These are phyloP conservation scores for Dunaliella primolecta DNA, from an alignment of 139 green algal genomes.

Conservation along the genomic window DNA sequence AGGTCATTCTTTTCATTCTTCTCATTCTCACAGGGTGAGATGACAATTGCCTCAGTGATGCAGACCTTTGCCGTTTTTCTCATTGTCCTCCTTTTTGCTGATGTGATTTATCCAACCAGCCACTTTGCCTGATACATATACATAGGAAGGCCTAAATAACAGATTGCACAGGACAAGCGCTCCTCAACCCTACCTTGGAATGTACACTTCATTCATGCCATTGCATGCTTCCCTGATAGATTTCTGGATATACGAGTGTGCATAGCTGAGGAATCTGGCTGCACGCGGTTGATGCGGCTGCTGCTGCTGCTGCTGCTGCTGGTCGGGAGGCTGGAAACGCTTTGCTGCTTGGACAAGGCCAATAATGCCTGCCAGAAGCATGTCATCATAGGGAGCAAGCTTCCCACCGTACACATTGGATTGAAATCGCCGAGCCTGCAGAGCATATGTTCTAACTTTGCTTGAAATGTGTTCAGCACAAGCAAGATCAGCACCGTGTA, in stretches of 20 bases:
- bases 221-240: not conserved
- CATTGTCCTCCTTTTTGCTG: no score
- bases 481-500: no score
- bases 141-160: no score
- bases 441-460: no score
- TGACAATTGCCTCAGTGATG: no score
- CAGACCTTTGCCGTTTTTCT: no score
- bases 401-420: not conserved
- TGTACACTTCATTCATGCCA: not conserved
- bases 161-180: no score
- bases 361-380: not conserved
- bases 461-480: no score
- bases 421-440: conserved; percentile 23
- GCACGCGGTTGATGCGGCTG: conserved; percentile 15
- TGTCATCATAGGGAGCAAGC: not conserved
- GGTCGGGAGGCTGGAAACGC: conserved; percentile 6
- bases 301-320: conserved; percentile 25
- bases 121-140: no score
- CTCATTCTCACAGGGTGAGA: no score
- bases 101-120: no score
- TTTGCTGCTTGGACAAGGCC: conserved; percentile 7
- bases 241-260: not conserved
- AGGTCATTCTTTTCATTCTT: no score
- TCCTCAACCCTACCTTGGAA: not conserved
- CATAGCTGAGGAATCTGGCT: not conserved